Conservation (phyloP, 2,329 filamentous ascomycete genomes). For the Hypoxylon rubiginosum region DNA sequence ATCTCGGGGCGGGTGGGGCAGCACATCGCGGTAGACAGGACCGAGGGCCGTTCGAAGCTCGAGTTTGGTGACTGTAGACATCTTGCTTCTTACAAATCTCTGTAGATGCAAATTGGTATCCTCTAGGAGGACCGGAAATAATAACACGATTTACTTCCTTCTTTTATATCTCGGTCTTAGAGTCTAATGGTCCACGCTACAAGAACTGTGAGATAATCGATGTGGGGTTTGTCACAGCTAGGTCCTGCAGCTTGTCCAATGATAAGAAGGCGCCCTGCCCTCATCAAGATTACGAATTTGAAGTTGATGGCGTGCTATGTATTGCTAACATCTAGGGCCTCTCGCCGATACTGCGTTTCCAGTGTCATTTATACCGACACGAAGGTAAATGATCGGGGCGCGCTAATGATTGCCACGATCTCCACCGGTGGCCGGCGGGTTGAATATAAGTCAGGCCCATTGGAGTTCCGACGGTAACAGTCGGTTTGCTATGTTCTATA, state of each 20-base stretch:
- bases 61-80: conserved; percentile 48
- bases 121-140: neutral
- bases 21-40: conserved; percentile 52
- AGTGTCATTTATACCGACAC: neutral
- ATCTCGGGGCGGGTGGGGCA: conserved; percentile 49
- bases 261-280: conserved; percentile 5
- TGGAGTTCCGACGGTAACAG: conserved; percentile 19
- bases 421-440: conserved; percentile 47
- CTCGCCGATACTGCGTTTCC: neutral
- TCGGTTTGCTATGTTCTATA: neutral
- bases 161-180: conserved; percentile 15
- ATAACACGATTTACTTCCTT: neutral
- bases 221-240: conserved; percentile 26
- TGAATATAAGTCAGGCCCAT: conserved; percentile 10
- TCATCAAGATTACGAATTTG: conserved; percentile 5
- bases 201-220: conserved; percentile 16
- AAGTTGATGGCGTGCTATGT: conserved; percentile 10
- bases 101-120: neutral
- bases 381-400: neutral
- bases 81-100: conserved; percentile 15
- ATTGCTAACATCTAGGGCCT: neutral
- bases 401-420: conserved; percentile 19
- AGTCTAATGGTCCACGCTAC: neutral
- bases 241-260: conserved; percentile 22
- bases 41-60: conserved; percentile 52